phyloP scores from a whole-genome alignment of 805 yeast species.

The Ogataea philodendri region DNA sequence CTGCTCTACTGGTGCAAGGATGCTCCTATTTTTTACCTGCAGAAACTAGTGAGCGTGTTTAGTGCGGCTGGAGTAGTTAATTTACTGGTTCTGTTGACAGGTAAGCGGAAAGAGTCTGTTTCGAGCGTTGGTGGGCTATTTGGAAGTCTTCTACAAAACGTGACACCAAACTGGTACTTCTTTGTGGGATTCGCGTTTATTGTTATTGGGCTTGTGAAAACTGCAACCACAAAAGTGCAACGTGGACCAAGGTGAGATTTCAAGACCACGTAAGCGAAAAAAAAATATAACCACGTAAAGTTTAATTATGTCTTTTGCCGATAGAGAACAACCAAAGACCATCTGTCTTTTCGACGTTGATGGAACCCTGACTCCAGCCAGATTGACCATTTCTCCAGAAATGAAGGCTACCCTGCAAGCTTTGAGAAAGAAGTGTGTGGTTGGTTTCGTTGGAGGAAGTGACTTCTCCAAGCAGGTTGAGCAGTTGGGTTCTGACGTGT shows the following conservation, averaged over 20 bases:
- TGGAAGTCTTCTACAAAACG: constrained; percentile 7
- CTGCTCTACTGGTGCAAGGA: constrained; percentile 13
- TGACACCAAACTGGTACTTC: constrained; percentile 4
- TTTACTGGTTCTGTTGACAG: constrained; percentile 8
- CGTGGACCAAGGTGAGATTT: constrained; percentile 2
- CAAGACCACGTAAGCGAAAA: constrained; percentile 9
- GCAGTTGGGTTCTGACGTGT: constrained; percentile 82
- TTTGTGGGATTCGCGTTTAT: constrained; percentile 4
- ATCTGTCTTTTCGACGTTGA: constrained; percentile 96
- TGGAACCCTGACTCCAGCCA: constrained; percentile 97
- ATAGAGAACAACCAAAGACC: constrained; percentile 80
- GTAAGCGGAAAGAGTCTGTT: constrained; percentile 3
- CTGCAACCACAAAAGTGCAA: background rate
- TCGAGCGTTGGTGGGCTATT: constrained; percentile 4
- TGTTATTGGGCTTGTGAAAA: background rate
- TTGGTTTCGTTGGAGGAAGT: constrained; percentile 98
- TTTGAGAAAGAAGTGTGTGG: constrained; percentile 86
- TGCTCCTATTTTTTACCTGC: constrained; percentile 1
- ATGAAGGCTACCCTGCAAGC: constrained; percentile 67
- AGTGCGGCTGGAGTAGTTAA: constrained; percentile 9
- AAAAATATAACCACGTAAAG: constrained; percentile 8
- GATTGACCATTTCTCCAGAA: constrained; percentile 67
- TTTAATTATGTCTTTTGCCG: constrained; percentile 45
- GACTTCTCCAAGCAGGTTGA: constrained; percentile 93
- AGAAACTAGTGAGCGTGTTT: constrained; percentile 3